Evolutionary conservation across 2,329 filamentous ascomycete species (phyloP), one percentile per base, ranked within the genome.

Genomic region (Acrodontium crateriforme): DNA sequence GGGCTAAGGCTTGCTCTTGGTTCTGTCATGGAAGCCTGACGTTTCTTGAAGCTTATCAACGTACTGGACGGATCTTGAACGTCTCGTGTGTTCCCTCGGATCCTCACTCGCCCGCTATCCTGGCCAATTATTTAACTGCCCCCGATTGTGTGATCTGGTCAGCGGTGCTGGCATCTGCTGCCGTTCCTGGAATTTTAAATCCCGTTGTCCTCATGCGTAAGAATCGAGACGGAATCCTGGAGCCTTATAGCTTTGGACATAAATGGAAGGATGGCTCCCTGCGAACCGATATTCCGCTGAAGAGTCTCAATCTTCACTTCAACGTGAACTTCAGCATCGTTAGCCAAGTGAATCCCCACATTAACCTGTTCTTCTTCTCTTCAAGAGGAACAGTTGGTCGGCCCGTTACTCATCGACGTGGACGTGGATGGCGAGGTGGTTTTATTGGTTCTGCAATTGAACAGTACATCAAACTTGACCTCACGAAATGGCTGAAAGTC

Each of bases 121-220:
- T 98, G 6, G 83, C 83, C 48, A 98, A 98, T 56, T 93, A 95
- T 52, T 69, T 94, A 17, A 95, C 89, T 2, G 80, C 79, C 13
- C 89, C 89, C 0, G 84, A 98, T 58, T 98, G 89, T 49, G 89
- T 98, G 21, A 91, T 98, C 37, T 98, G 91, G 89, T 93, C 84
- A 8, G 87, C 89, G 2, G 84, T 95, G 3, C 60, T 98, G 24
- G 89, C 89, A 1, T 94, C 85, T 5, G 89, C 89, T 3, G 89
- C 89, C 4, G 89, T 98, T 0, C 89, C 89, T 0, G 89, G 89
- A 2, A 95, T 98, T 32, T 62, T 95, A 18, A 95, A 95, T 47
- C 89, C 89, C 0, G 81, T 91, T 2, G 87, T 98, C 1, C 71
- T 98, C 6, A 81, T 93, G 76, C 74, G 74, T 64, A 93, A 92